Evolutionary conservation across 176 grass and related monocot genomes (phyloP).

Genomic region (Phoenix roebelenii): DNA sequence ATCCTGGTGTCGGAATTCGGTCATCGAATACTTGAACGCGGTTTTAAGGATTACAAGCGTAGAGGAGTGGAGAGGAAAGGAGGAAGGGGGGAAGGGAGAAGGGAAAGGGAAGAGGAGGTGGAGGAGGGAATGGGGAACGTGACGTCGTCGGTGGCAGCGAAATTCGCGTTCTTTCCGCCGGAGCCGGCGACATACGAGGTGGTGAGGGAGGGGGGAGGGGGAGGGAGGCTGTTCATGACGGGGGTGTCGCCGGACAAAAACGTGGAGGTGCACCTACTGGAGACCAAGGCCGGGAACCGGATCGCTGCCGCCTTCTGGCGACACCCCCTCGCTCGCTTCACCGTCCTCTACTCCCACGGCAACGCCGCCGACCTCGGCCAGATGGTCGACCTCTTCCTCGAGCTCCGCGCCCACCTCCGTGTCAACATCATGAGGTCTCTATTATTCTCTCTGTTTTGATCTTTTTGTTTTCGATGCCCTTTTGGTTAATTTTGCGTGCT

Average conservation of each 20-base stretch:
- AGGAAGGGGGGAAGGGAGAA: not conserved
- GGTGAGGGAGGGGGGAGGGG: slow-evolving; percentile 11
- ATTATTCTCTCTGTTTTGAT: not conserved
- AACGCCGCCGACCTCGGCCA: slow-evolving; percentile 96
- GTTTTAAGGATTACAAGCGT: not conserved
- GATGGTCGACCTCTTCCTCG: slow-evolving; percentile 91
- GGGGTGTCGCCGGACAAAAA: slow-evolving; percentile 35
- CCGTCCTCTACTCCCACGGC: slow-evolving; percentile 89
- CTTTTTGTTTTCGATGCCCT: not conserved
- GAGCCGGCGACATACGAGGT: slow-evolving; percentile 89
- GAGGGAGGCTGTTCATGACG: slow-evolving; percentile 30
- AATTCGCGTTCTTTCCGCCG: slow-evolving; percentile 96
- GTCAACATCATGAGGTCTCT: slow-evolving; percentile 93
- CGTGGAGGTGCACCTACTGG: slow-evolving; percentile 56
- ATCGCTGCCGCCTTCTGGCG: slow-evolving; percentile 79
- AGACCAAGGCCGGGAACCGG: slow-evolving; percentile 55
- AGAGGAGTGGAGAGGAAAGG: not conserved
- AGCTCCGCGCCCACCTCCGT: slow-evolving; percentile 91
- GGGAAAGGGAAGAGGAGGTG: not conserved
- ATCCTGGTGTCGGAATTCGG: too few relatives aligned
- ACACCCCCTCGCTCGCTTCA: slow-evolving; percentile 64
- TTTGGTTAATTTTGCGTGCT: not conserved
- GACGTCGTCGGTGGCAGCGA: slow-evolving; percentile 87
- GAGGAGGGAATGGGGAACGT: slow-evolving; percentile 72
- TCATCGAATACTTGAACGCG: too few relatives aligned